Evolutionary conservation across 768 basidiomycete genomes (phyloP).

Genomic region (Boletellus ananas): DNA sequence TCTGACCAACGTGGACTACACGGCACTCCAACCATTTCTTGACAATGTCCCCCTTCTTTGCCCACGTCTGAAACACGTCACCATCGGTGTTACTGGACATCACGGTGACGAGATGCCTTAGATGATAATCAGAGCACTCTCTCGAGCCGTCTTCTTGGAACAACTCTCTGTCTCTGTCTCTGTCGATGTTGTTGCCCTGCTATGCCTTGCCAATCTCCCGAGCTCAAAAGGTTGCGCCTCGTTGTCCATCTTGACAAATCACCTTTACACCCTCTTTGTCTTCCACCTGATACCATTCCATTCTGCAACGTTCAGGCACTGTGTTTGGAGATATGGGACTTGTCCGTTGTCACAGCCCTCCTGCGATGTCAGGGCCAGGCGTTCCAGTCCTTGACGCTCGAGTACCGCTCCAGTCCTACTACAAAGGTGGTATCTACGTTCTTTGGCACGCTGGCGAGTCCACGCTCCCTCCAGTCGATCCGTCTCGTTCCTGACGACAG

Average conservation of each 20-base stretch:
- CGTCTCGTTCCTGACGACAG: too few species aligned
- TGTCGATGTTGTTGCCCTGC: neutral
- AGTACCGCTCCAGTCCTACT: neutral
- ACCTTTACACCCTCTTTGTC: neutral
- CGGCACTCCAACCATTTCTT: neutral
- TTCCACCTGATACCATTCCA: neutral
- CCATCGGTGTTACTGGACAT: neutral
- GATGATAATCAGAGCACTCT: neutral
- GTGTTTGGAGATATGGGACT: neutral
- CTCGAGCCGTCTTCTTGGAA: neutral
- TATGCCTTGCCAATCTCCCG: neutral
- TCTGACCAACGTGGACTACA: neutral
- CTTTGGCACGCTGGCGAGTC: neutral
- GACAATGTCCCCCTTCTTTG: neutral
- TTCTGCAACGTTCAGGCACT: neutral
- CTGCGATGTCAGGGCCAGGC: neutral
- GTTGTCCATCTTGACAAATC: neutral
- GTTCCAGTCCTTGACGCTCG: neutral
- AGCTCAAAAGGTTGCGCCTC: neutral
- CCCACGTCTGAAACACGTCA: neutral
- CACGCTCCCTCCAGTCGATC: neutral
- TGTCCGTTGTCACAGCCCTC: neutral
- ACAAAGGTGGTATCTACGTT: neutral
- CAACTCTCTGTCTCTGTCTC: neutral
- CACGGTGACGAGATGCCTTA: neutral